These are phyloP conservation scores for Bruguiera gymnorhiza DNA, from an alignment of 345 rosid genomes.

Conservation along the genomic window DNA sequence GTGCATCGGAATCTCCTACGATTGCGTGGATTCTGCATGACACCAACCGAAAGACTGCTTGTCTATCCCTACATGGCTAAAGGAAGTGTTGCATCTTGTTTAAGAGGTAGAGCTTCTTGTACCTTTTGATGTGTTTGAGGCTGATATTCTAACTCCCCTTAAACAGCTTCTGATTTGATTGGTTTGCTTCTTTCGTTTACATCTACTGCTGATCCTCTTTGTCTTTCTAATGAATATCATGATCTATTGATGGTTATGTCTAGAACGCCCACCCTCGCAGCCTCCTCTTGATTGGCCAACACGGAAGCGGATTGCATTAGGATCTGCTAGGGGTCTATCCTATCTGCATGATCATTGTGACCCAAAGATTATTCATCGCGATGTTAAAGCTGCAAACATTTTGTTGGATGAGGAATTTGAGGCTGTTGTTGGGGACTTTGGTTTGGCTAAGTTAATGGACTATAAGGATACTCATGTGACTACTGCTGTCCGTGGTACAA, in stretches of 20 bases:
- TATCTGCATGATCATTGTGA: slow-evolving; percentile 98
- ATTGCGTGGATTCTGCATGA: slow-evolving; percentile 93
- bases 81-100: slow-evolving; percentile 96
- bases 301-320: slow-evolving; percentile 79
- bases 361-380: slow-evolving; percentile 97
- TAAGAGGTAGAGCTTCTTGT: slow-evolving; percentile 55
- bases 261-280: slow-evolving; percentile 79
- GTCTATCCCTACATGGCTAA: slow-evolving; percentile 99
- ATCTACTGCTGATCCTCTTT: background rate
- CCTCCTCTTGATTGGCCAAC: slow-evolving; percentile 92
- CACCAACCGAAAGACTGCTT: slow-evolving; percentile 87
- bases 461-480: slow-evolving; percentile 98
- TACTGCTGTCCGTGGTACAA: slow-evolving; percentile 94
- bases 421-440: slow-evolving; percentile 98
- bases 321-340: slow-evolving; percentile 92
- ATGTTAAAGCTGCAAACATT: slow-evolving; percentile 96
- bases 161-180: background rate
- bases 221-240: background rate
- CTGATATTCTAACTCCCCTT: background rate
- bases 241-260: slow-evolving; percentile 15
- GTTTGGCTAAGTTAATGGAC: slow-evolving; percentile 95
- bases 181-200: background rate
- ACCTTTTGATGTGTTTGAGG: background rate
- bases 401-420: slow-evolving; percentile 93
- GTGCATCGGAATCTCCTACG: slow-evolving; percentile 94